A percentile compares a stretch with the other conserved stretches of the same genome.
Conservation (phyloP, 1,284 basidiomycete species). For the Cutaneotrichosporon sp. region DNA sequence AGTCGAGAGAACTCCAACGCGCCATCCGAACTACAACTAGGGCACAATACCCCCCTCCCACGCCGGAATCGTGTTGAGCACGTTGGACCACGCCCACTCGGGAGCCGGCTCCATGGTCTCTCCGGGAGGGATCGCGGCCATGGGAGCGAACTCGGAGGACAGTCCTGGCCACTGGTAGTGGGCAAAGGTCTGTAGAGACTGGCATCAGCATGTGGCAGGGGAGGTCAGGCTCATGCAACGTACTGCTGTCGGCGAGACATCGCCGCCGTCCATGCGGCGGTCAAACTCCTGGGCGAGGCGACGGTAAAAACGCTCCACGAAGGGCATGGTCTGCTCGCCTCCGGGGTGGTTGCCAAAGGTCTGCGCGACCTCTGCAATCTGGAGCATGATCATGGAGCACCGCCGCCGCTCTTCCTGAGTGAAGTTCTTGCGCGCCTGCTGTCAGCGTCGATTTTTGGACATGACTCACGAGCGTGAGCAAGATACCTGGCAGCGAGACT, state of each 20-base stretch:
- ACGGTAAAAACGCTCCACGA: conserved; percentile 14
- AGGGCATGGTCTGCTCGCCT: conserved; percentile 5
- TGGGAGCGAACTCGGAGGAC: neutral
- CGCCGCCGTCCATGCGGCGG: neutral
- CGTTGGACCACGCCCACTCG: conserved; percentile 5
- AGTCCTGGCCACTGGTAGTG: neutral
- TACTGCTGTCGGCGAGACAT: neutral
- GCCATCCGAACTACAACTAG: neutral
- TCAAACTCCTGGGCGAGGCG: conserved; percentile 4
- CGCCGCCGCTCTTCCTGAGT: conserved; percentile 3
- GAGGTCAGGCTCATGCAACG: neutral
- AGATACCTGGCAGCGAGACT: conserved; percentile 10
- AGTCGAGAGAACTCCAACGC: neutral
- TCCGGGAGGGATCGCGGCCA: neutral
- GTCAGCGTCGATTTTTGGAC: neutral
- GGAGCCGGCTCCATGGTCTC: neutral
- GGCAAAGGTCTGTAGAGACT: conserved; percentile 2
- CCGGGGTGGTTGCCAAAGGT: neutral
- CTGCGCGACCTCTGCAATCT: neutral
- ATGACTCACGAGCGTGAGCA: conserved; percentile 13
- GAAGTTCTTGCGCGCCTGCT: conserved; percentile 7
- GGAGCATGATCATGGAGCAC: neutral
- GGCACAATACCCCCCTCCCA: neutral
- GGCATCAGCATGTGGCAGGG: neutral
- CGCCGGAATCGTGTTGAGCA: neutral